Base-by-base conservation (phyloP, 345 rosid genomes). In the Populus ilicifolia region DNA sequence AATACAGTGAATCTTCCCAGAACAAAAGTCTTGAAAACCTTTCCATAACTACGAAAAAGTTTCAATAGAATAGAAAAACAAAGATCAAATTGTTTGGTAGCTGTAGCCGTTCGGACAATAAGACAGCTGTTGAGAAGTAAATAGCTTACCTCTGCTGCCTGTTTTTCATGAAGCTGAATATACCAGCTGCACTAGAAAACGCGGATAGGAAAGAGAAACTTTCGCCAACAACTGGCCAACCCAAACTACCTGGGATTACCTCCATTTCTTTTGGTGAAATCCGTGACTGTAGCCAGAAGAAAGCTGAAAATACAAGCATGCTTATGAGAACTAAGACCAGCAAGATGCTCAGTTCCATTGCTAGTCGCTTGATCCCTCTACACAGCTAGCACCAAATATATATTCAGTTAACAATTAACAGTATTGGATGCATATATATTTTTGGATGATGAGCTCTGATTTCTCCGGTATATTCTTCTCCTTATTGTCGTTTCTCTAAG, bases 201-300 rank as follows among this genome's bases (percentile, higher is more conserved):
- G 82, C 86, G 23, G 90, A 85, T 13, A 89, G 27, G 81, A 89
- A 90, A 35, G 91, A 80, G 72, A 85, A 75, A 84, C 91, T 90
- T 82, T 90, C 92, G 1, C 94, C 91, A 5, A 89, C 54, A 14
- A 88, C 5, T 1, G 92, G 94, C 94, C 88, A 89, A 12, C 94
- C 91, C 70, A 88, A 73, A 84, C 78, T 81, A 17, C 94, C 91
- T 0, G 91, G 94, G 41, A 88, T 87, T 27, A 41, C 80, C 78
- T 89, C 90, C 90, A 88, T 89, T 33, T 71, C 90, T 75, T 85
- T 83, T 30, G 91, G 91, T 18, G 89, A 85, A 79, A 77, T 76
- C 82, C 86, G 67, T 72, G 70, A 76, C 16, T 66, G 82, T 76
- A 77, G 54, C 77, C 80, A 73, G 77, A 41, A 65, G 29, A 80